These are phyloP conservation scores for Pseudopithomyces maydicus DNA, from an alignment of 2,329 filamentous ascomycete species.

Conservation along the genomic window DNA sequence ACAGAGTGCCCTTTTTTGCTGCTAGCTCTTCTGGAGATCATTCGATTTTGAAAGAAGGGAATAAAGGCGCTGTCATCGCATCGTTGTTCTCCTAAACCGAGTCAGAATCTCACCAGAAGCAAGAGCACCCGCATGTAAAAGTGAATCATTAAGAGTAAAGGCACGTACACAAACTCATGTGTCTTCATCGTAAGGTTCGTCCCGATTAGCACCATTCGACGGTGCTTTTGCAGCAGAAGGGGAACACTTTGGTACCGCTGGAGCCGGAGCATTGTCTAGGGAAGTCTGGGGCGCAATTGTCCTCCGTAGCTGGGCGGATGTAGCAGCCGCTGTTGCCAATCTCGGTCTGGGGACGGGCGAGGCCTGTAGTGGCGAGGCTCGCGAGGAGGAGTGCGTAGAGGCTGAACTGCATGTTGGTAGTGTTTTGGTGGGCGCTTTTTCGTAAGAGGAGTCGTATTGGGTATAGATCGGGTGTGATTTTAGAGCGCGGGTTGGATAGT, in stretches of 20 bases:
- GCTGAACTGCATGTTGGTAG: constrained; percentile 1
- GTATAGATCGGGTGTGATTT: background rate
- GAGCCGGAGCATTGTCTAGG: background rate
- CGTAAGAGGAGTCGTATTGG: background rate
- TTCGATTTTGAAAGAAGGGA: background rate
- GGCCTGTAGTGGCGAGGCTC: background rate
- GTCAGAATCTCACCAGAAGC: background rate
- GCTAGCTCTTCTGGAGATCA: background rate
- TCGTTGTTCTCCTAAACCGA: background rate
- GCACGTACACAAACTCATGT: constrained; percentile 1
- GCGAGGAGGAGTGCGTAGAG: constrained; percentile 1
- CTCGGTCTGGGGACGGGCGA: background rate
- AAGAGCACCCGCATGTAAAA: background rate
- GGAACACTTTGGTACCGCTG: constrained; percentile 3
- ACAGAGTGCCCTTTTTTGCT: no score
- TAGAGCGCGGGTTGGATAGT: background rate
- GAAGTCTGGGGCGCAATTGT: background rate
- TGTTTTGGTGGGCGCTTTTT: background rate
- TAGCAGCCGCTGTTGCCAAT: constrained; percentile 6
- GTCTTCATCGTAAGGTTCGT: background rate
- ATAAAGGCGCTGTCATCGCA: background rate
- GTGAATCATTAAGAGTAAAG: background rate
- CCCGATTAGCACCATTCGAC: constrained; percentile 3
- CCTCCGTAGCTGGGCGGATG: constrained; percentile 3
- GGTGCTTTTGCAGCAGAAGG: constrained; percentile 3